A percentile compares a stretch with the other conserved stretches of the same genome.
Conservation (phyloP, 805 yeast genomes). For the Saturnispora mendoncae region DNA sequence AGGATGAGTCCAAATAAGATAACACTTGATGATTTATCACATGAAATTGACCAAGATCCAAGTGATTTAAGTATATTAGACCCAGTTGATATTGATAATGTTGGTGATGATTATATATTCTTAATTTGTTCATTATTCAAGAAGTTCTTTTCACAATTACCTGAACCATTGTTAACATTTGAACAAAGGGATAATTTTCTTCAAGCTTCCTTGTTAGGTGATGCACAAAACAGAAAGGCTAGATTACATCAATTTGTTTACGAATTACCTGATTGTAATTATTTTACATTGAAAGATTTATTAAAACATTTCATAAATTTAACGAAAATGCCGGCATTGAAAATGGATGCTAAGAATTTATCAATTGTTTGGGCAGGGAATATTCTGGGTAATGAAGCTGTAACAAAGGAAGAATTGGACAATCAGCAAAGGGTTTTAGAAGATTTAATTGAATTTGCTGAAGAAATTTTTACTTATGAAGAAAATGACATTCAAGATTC, state of each 20-base stretch:
- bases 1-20: constrained; percentile 73
- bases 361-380: constrained; percentile 96
- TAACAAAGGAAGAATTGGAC: constrained; percentile 42
- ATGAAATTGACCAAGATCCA: constrained; percentile 68
- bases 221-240: constrained; percentile 46
- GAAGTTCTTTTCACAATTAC: constrained; percentile 72
- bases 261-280: constrained; percentile 88
- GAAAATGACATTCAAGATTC: constrained; percentile 1
- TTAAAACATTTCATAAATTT: constrained; percentile 59
- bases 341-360: constrained; percentile 76
- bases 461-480: constrained; percentile 51
- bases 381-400: constrained; percentile 51
- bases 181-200: constrained; percentile 56
- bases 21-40: constrained; percentile 64
- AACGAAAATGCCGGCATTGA: constrained; percentile 43
- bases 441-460: constrained; percentile 74
- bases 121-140: constrained; percentile 83
- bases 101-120: constrained; percentile 74
- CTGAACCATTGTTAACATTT: constrained; percentile 73
- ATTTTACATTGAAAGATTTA: constrained; percentile 80
- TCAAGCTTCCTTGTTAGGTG: constrained; percentile 61
- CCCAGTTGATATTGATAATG: constrained; percentile 44
- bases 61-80: constrained; percentile 45
- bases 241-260: constrained; percentile 84
- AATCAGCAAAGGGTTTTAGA: constrained; percentile 60